Conservation (phyloP, 1,284 basidiomycete genomes). For the Trichosporon sp. region DNA sequence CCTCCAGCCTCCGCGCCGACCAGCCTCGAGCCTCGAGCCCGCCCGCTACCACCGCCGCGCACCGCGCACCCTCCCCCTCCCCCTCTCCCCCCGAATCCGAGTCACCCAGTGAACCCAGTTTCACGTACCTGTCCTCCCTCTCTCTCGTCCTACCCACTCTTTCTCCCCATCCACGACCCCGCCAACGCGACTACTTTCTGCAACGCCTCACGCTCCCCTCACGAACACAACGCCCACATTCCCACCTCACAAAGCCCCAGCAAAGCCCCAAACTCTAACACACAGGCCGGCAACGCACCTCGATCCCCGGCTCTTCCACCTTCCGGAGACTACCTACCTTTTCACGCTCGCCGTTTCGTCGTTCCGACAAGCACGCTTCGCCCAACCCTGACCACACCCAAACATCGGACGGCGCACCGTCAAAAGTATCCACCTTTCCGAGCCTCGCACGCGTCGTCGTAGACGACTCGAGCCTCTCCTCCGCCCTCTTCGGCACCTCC, state of each 20-base stretch:
- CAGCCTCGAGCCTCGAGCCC: no score
- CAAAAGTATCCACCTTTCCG: constrained; percentile 15
- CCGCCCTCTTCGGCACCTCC: constrained; percentile 19
- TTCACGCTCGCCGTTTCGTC: constrained; percentile 32
- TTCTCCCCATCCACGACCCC: not conserved
- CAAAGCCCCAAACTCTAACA: not conserved
- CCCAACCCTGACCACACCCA: not conserved
- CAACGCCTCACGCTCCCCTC: not conserved
- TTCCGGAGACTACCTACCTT: constrained; percentile 35
- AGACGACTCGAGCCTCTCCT: constrained; percentile 21
- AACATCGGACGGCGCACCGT: not conserved
- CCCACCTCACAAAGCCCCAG: not conserved
- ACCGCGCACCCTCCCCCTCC: no score
- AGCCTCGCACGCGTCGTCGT: constrained; percentile 19
- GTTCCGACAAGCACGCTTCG: constrained; percentile 25
- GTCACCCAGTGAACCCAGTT: not conserved
- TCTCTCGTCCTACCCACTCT: not conserved
- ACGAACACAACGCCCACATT: not conserved
- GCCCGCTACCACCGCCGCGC: no score
- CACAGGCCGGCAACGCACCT: constrained; percentile 24
- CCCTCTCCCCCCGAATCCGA: not conserved
- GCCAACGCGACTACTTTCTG: not conserved
- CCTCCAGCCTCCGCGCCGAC: no score
- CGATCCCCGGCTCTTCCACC: constrained; percentile 31
- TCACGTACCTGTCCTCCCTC: not conserved